Evolutionary conservation across 2,329 filamentous ascomycete genomes (phyloP).

Genomic region (Diaporthe citrichinensis): DNA sequence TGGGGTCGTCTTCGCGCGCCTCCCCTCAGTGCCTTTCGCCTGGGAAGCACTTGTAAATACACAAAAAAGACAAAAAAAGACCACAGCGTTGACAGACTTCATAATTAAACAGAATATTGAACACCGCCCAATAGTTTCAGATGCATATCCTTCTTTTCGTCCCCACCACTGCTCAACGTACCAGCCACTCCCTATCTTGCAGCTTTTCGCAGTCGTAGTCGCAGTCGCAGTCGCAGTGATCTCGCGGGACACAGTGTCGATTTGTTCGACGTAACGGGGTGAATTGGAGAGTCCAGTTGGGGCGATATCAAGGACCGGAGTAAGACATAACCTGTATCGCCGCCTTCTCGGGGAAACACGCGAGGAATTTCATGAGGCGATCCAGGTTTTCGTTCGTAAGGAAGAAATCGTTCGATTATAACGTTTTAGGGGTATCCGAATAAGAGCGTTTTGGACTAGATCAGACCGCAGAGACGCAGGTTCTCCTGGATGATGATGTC

Average conservation of each 20-base stretch:
- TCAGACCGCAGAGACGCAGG: conserved; percentile 94
- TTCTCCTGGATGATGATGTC: conserved; percentile 99
- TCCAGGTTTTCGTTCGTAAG: conserved; percentile 42
- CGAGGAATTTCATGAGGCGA: conserved; percentile 39
- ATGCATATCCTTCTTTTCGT: conserved; percentile 42
- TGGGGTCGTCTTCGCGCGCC: conserved; percentile 29
- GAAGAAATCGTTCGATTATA: conserved; percentile 44
- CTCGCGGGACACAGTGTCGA: conserved; percentile 39
- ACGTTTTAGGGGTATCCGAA: conserved; percentile 43
- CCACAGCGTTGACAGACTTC: conserved; percentile 42
- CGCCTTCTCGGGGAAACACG: conserved; percentile 31
- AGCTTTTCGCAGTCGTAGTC: conserved; percentile 10
- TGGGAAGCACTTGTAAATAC: conserved; percentile 38
- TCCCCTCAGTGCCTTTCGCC: conserved; percentile 37
- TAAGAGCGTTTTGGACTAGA: conserved; percentile 64
- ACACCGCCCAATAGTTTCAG: conserved; percentile 51
- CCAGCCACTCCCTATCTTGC: conserved; percentile 38
- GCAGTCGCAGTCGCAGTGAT: conserved; percentile 35
- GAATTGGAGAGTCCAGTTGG: conserved; percentile 31
- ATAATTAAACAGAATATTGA: conserved; percentile 67
- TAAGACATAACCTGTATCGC: conserved; percentile 36
- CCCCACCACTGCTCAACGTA: conserved; percentile 40
- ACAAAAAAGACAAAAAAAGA: conserved; percentile 34
- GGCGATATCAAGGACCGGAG: conserved; percentile 31
- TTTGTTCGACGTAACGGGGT: conserved; percentile 37